These are phyloP conservation scores for Neurospora tetraspora DNA, from an alignment of 495 filamentous ascomycete species.

Conservation along the genomic window DNA sequence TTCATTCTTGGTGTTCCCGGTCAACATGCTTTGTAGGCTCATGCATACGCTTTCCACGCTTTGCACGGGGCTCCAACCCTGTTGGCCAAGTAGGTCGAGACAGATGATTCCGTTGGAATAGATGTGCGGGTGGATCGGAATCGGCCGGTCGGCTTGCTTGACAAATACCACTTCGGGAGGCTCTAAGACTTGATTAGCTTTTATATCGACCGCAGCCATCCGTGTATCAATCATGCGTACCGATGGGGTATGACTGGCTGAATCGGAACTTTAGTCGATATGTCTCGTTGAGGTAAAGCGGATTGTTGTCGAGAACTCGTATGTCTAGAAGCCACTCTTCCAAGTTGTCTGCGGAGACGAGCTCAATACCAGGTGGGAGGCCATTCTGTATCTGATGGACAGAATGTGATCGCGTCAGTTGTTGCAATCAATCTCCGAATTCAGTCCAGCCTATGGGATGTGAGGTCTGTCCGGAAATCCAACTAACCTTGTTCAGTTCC, in stretches of 20 bases:
- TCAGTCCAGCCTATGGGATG: not conserved
- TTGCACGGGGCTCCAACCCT: constrained; percentile 93
- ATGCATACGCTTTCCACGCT: constrained; percentile 96
- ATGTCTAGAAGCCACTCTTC: constrained; percentile 94
- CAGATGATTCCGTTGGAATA: constrained; percentile 98
- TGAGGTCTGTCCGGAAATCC: not conserved
- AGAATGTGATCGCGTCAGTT: constrained; percentile 6
- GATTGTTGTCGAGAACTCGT: constrained; percentile 79
- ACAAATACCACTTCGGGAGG: constrained; percentile 90
- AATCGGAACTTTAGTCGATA: constrained; percentile 88
- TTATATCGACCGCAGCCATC: not conserved
- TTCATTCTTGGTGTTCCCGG: constrained; percentile 83
- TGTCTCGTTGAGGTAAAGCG: constrained; percentile 69
- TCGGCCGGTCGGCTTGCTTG: constrained; percentile 52
- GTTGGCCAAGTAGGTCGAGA: constrained; percentile 76
- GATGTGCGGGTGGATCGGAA: constrained; percentile 95
- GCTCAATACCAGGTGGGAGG: constrained; percentile 61
- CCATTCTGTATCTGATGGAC: constrained; percentile 39
- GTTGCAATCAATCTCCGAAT: not conserved
- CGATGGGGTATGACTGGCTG: constrained; percentile 76
- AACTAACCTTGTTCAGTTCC: constrained; percentile 40
- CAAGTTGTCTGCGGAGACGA: constrained; percentile 71
- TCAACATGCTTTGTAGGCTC: constrained; percentile 97
- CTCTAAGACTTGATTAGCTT: constrained; percentile 41
- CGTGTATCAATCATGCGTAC: constrained; percentile 32